A percentile compares a stretch with the other conserved stretches of the same genome.
Conservation (phyloP, 176 grass and related monocot species). For the Eleusine indica region DNA sequence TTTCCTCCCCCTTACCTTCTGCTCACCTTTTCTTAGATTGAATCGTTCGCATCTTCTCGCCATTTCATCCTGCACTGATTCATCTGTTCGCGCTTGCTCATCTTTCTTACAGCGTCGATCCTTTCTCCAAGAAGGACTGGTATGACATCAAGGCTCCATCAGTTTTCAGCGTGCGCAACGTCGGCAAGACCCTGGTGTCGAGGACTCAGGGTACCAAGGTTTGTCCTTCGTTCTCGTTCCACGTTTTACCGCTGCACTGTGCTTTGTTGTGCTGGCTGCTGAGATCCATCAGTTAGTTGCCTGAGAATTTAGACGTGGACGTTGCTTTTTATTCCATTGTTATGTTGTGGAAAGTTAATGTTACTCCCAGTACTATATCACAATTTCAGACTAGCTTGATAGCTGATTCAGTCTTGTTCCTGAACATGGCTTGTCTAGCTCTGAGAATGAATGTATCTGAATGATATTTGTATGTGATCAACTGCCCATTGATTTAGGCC, state of each 20-base stretch:
- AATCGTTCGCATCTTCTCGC: neutral
- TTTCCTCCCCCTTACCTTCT: neutral
- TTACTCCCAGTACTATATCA: neutral
- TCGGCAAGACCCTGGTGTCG: slow-evolving; percentile 91
- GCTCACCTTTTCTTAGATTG: neutral
- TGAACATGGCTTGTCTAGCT: neutral
- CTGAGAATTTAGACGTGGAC: neutral
- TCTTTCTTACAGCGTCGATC: slow-evolving; percentile 65
- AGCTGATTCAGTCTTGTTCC: neutral
- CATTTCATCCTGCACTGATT: neutral
- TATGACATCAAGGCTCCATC: slow-evolving; percentile 95
- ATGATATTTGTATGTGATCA: neutral
- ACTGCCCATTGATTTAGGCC: neutral
- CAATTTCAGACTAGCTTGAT: neutral
- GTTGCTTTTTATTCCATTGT: neutral
- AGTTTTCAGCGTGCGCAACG: slow-evolving; percentile 58
- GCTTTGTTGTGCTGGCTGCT: neutral
- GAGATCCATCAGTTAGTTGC: neutral
- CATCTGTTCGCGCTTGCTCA: neutral
- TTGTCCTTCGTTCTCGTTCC: neutral
- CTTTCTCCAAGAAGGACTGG: slow-evolving; percentile 92
- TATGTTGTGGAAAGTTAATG: neutral
- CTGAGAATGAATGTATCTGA: neutral
- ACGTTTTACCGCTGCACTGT: neutral
- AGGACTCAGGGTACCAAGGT: slow-evolving; percentile 98